Conservation (phyloP, 495 filamentous ascomycete species). For the Tetracladium setigerum region DNA sequence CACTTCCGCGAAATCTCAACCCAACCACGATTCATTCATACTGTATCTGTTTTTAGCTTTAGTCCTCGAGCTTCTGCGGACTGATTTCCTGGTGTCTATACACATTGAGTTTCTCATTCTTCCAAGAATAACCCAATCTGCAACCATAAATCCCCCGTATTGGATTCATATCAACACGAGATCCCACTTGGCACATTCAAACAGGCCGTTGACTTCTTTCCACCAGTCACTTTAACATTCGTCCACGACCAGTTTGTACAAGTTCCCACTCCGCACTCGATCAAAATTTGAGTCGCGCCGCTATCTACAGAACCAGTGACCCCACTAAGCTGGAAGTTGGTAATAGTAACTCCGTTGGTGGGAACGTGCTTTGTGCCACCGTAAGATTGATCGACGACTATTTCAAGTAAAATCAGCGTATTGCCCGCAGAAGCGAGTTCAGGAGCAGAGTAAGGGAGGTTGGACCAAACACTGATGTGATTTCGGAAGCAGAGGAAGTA, state of each 20-base stretch:
- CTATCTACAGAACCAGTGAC: conserved; percentile 39
- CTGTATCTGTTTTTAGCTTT: too few relatives aligned
- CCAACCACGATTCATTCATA: too few relatives aligned
- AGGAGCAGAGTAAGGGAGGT: too few relatives aligned
- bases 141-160: too few relatives aligned
- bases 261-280: conserved; percentile 41
- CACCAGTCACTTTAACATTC: conserved; percentile 36
- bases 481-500: too few relatives aligned
- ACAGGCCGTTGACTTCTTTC: conserved; percentile 31
- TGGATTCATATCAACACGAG: conserved; percentile 27
- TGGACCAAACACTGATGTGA: too few relatives aligned
- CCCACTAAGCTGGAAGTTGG: conserved; percentile 37
- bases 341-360: conserved; percentile 47
- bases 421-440: too few relatives aligned
- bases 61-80: too few relatives aligned
- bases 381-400: conserved; percentile 58
- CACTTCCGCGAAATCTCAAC: too few relatives aligned
- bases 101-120: too few relatives aligned
- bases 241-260: conserved; percentile 42
- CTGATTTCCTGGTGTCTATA: too few relatives aligned
- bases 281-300: conserved; percentile 38
- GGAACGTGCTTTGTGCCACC: conserved; percentile 34
- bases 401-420: conserved; percentile 23
- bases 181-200: conserved; percentile 34
- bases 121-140: too few relatives aligned